Evolutionary conservation across 2,329 filamentous ascomycete genomes (phyloP), one percentile per base, ranked within the genome.

Genomic region (Xylariales sp.): DNA sequence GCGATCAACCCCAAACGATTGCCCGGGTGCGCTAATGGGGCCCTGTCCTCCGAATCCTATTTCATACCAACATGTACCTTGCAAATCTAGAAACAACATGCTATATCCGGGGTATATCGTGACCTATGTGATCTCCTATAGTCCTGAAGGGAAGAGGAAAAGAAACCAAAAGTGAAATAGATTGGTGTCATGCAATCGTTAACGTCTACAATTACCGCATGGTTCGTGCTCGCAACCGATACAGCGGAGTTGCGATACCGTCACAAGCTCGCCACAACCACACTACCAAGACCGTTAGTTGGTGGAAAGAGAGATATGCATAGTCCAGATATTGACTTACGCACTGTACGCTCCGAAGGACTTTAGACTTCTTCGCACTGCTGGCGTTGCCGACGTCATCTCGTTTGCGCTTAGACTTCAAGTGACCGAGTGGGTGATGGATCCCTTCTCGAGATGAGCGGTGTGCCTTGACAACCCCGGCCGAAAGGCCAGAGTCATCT

Each of bases 331-430:
- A 34, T 65, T 9, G 10, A 64, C 69, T 69, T 63, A 71, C 69
- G 41, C 69, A 71, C 56, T 55, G 39, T 10, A 65, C 32, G n/a
- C 55, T 39, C 34, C 30, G 50, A 45, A 52, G 62, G 14, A 59
- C 16, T 39, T 62, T 71, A 4, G 52, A 18, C 53, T 65, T 72
- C 68, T 76, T 75, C 8, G 62, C 41, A 12, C 50, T 63, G 52
- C 59, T 49, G 1, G 10, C 5, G 34, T 64, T 65, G 7, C 39
- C 53, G 41, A 59, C 45, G n/a, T 73, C 69, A 12, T 69, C 72
- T n/a, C 70, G 72, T 60, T 75, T 75, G n/a, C 74, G 71, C 52
- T 75, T 76, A 28, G 70, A 32, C 57, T 39, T 52, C 4, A 62
- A 43, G 41, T 54, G 64, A 49, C 28, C 18, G 5, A 6, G 12